A percentile compares a stretch with the other conserved stretches of the same genome.
Conservation (phyloP, 2,329 filamentous ascomycete genomes). For the Botrytis galanthina region DNA sequence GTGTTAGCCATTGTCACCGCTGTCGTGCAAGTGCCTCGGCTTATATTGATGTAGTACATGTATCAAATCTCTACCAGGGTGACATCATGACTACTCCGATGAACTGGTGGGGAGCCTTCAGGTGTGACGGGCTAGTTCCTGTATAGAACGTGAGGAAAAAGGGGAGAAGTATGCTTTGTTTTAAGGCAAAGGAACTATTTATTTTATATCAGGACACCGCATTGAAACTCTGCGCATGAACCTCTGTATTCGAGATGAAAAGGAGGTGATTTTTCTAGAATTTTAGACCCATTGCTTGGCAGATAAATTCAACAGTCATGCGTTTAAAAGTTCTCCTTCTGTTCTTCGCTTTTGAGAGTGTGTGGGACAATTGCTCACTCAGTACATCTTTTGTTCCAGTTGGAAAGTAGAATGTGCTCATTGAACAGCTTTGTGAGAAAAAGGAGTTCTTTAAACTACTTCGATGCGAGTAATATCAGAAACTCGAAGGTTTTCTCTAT, state of each 20-base stretch:
- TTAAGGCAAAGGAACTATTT: background rate
- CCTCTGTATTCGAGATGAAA: background rate
- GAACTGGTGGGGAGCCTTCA: background rate
- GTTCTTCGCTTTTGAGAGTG: rapidly evolving
- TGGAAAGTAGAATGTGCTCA: too few relatives aligned
- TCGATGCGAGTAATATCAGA: background rate
- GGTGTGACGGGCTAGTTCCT: background rate
- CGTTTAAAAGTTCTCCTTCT: background rate
- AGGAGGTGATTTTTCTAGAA: background rate
- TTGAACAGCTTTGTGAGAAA: too few relatives aligned
- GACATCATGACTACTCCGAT: background rate
- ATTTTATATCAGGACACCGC: background rate
- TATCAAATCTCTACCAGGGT: background rate
- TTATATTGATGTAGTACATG: background rate
- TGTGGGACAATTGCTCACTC: background rate
- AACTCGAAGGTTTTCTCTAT: background rate
- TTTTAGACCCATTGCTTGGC: background rate
- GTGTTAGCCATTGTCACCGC: background rate
- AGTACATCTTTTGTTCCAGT: too few relatives aligned
- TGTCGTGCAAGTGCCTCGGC: background rate
- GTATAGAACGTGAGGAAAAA: background rate
- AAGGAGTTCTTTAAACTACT: too few relatives aligned
- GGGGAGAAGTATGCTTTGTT: background rate
- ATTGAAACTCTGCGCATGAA: background rate
- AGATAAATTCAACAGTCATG: background rate